These are phyloP conservation scores for Ilex paraguariensis DNA, from an alignment of 305 asterid species.

Conservation along the genomic window DNA sequence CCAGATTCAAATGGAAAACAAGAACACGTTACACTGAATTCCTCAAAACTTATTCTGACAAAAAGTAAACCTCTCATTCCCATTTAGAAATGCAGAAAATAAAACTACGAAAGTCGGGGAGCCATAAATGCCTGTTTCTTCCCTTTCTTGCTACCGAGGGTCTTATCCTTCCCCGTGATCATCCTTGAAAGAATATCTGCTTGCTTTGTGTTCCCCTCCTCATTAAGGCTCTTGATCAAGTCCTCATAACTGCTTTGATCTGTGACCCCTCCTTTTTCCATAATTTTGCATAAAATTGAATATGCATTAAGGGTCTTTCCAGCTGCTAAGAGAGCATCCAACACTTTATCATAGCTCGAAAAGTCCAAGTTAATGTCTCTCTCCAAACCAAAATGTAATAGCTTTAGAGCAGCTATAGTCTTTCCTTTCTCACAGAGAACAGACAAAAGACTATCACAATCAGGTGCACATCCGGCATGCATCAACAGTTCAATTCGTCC, in stretches of 20 bases:
- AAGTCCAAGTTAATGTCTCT: constrained; percentile 48
- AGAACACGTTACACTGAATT: too few relatives aligned
- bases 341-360: constrained; percentile 69
- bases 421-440: constrained; percentile 69
- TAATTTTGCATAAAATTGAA: constrained; percentile 66
- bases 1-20: too few relatives aligned
- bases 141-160: constrained; percentile 40
- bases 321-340: constrained; percentile 68
- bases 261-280: constrained; percentile 63
- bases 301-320: constrained; percentile 90
- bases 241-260: constrained; percentile 60
- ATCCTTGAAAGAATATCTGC: constrained; percentile 77
- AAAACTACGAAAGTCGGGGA: not conserved
- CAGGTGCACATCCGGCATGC: constrained; percentile 56
- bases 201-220: constrained; percentile 82
- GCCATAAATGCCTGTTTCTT: constrained; percentile 38
- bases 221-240: constrained; percentile 70
- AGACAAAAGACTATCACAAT: constrained; percentile 51
- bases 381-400: constrained; percentile 58
- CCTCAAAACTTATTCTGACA: too few relatives aligned
- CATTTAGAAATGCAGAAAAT: too few relatives aligned
- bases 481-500: constrained; percentile 80
- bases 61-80: too few relatives aligned
- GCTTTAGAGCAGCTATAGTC: constrained; percentile 69
- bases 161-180: constrained; percentile 39